Conservation (phyloP, 1,284 basidiomycete genomes). For the Polyporus tsugae region DNA sequence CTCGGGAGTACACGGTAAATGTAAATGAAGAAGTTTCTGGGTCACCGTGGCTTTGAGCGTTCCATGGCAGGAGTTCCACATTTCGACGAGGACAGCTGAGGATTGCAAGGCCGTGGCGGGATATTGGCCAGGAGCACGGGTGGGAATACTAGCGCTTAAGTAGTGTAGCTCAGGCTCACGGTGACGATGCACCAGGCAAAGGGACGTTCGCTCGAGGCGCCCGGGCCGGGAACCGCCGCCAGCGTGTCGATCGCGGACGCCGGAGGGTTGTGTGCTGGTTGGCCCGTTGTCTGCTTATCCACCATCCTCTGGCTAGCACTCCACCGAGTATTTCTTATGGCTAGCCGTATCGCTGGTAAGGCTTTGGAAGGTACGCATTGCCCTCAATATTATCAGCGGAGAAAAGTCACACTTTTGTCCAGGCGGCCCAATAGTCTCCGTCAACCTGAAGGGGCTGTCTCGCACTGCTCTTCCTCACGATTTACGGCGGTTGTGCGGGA, state of each 20-base stretch:
- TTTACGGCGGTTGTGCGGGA: constrained; percentile 58
- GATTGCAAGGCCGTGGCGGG: no score
- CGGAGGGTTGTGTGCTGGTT: background rate
- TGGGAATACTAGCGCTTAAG: no score
- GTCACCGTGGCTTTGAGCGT: background rate
- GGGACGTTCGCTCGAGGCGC: background rate
- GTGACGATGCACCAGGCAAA: no score
- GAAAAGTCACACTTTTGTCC: background rate
- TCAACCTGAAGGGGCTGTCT: constrained; percentile 47
- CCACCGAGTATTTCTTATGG: constrained; percentile 1
- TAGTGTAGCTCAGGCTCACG: no score
- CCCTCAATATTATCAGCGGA: no score
- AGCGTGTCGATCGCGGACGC: background rate
- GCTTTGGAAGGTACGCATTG: background rate
- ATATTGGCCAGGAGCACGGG: no score
- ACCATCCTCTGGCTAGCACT: background rate
- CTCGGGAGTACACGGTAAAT: constrained; percentile 4
- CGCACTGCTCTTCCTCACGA: constrained; percentile 62
- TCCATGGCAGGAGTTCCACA: background rate
- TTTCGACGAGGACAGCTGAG: background rate
- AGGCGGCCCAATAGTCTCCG: background rate
- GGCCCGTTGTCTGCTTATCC: background rate
- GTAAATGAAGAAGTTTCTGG: background rate
- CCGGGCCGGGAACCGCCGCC: background rate
- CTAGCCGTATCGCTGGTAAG: constrained; percentile 2